These are phyloP conservation scores for Orbilia javanica DNA, from an alignment of 2,329 filamentous ascomycete species.

Conservation along the genomic window DNA sequence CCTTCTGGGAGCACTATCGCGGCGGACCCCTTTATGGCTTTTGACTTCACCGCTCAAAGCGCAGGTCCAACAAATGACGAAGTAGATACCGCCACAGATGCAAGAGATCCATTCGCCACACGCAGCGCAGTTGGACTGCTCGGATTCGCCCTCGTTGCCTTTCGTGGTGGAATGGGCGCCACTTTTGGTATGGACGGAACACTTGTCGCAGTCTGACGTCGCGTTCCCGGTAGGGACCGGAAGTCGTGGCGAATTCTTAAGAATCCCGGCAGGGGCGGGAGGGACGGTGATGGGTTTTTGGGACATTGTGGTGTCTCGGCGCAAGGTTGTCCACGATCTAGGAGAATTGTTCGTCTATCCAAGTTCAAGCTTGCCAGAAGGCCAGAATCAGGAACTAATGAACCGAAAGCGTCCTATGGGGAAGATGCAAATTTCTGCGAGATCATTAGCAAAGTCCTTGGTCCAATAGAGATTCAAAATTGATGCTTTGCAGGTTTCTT, in stretches of 20 bases:
- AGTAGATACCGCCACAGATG: conserved; percentile 48
- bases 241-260: conserved; percentile 17
- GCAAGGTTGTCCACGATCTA: neutral
- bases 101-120: conserved; percentile 53
- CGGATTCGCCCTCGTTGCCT: conserved; percentile 31
- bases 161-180: neutral
- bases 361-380: neutral
- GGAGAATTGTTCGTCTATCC: neutral
- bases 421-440: neutral
- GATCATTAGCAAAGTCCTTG: neutral
- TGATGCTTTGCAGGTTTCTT: neutral
- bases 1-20: conserved; percentile 26
- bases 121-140: conserved; percentile 46
- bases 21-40: conserved; percentile 37
- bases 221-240: conserved; percentile 16
- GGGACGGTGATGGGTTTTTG: conserved; percentile 29
- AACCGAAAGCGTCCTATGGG: neutral
- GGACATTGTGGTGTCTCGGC: conserved; percentile 18
- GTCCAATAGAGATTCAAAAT: no score
- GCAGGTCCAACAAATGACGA: conserved; percentile 57
- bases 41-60: conserved; percentile 54
- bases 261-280: conserved; percentile 29
- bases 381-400: neutral
- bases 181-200: conserved; percentile 44
- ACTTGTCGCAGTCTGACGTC: conserved; percentile 33